Evolutionary conservation across 176 grass and related monocot genomes (phyloP), one percentile per base, ranked within the genome.

Genomic region (Oryza punctata): DNA sequence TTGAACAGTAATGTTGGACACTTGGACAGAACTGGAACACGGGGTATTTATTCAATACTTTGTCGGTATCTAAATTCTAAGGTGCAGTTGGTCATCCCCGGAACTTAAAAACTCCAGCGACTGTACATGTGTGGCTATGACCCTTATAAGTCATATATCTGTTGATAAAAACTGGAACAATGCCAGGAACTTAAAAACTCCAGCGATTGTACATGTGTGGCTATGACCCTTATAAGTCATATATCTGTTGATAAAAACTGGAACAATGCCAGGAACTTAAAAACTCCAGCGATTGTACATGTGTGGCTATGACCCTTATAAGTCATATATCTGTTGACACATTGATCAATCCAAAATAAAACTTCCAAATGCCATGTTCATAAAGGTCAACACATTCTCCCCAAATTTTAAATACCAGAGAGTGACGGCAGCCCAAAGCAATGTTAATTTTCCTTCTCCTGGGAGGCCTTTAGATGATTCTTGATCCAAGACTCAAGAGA

Each of bases 401-500:
- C 37, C 63, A 28, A 2, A 37, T 21, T 47, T 12, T 7, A 3
- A 40, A 24, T 75, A 64, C 29, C 40, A 65, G 24, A 4, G n/a
- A 59, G 63, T 64, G 29, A 33, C 3, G 65, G 77, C 4, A 1
- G 23, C 5, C 73, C 2, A 63, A 67, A 40, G 3, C n/a, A 65
- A 54, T 37, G 13, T 66, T 44, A 83, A 68, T 25, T 67, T 77
- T 76, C 40, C 80, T 90, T 70, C 16, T 85, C 78, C 75, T 71
- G 75, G 46, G 85, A 92, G 35, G 87, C 89, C 44, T 78, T 77
- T 30, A 98, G 38, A 65, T 80, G 93, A 80, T 47, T 72, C 87
- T 82, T 95, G 75, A 98, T 93, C 93, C 96, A 98, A 38, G 70
- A 78, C 82, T 88, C 83, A 10, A 98, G 92, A 73, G 77, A 84